Percentiles rank a stretch among this genome's conserved stretches.
Conservation (phyloP, 1,139 yeast genomes). For the Suhomyces bribrorum region DNA sequence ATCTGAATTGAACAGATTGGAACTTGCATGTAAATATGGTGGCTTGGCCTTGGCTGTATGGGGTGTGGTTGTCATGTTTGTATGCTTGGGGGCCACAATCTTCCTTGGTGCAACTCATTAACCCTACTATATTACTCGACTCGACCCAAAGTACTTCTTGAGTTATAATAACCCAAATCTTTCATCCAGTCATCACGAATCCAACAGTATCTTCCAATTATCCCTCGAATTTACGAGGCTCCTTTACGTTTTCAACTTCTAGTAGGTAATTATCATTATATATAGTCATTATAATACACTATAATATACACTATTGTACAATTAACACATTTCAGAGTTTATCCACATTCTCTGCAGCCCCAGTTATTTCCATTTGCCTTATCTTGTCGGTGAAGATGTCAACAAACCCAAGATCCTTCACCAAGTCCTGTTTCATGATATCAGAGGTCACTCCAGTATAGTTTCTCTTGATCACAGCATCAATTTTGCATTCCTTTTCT, state of each 20-base stretch:
- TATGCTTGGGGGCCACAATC: conserved; percentile 76
- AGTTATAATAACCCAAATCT: too few species aligned
- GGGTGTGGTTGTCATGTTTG: conserved; percentile 78
- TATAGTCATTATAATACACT: conserved; percentile 2
- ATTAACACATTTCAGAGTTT: neutral
- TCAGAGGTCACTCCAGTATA: neutral
- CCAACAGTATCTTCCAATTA: too few species aligned
- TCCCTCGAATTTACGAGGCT: too few species aligned
- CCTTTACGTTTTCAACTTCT: too few species aligned
- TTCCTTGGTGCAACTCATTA: conserved; percentile 58
- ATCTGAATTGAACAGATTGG: conserved; percentile 38
- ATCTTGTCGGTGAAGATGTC: neutral
- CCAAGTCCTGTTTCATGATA: conserved; percentile 1
- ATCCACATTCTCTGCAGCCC: too few species aligned
- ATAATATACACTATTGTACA: conserved; percentile 8
- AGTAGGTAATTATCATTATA: too few species aligned
- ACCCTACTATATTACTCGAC: too few species aligned
- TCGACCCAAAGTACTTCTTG: too few species aligned
- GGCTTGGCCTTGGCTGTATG: conserved; percentile 66
- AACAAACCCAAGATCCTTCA: conserved; percentile 3
- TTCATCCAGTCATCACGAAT: too few species aligned
- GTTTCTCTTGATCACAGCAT: conserved; percentile 1
- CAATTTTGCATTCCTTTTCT: conserved; percentile 3
- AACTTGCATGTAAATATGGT: conserved; percentile 50
- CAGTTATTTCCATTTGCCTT: too few species aligned